phyloP scores from a whole-genome alignment of 225 moss, liverwort and hornwort species.

The Ulota crispa region DNA sequence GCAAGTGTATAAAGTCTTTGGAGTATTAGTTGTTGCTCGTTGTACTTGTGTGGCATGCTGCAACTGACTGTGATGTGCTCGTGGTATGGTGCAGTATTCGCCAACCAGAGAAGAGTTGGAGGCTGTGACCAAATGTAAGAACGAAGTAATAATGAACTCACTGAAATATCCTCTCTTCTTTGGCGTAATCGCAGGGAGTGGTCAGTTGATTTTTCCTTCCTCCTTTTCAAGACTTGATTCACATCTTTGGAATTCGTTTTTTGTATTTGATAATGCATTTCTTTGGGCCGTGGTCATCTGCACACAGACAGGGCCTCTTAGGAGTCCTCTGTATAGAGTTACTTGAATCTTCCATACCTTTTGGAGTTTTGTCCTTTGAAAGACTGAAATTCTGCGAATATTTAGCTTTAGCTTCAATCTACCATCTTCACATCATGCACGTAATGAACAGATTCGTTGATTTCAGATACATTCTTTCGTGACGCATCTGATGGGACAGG shows the following conservation, averaged over 20 bases:
- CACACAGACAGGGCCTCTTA: neutral
- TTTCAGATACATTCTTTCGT: constrained; percentile 15
- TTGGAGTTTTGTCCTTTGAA: neutral
- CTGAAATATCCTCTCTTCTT: constrained; percentile 53
- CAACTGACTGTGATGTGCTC: constrained; percentile 6
- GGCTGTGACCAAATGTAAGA: constrained; percentile 44
- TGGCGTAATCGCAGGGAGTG: constrained; percentile 51
- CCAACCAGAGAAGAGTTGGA: constrained; percentile 44
- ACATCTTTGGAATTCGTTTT: neutral
- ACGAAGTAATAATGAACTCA: constrained; percentile 34
- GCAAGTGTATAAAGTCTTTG: neutral
- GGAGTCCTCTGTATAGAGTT: neutral
- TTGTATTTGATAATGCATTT: neutral
- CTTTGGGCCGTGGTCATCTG: neutral
- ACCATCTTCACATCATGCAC: neutral
- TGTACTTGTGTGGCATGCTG: neutral
- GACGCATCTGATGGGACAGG: constrained; percentile 27
- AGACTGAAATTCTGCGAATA: neutral
- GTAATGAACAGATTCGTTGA: neutral
- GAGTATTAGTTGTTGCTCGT: neutral
- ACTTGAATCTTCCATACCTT: neutral
- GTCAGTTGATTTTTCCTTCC: constrained; percentile 39
- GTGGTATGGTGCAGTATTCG: constrained; percentile 31
- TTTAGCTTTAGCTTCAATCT: neutral
- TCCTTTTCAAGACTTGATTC: neutral